A percentile compares a stretch with the other conserved stretches of the same genome.
Conservation (phyloP, 176 grass and related monocot species). For the Carex parvula region DNA sequence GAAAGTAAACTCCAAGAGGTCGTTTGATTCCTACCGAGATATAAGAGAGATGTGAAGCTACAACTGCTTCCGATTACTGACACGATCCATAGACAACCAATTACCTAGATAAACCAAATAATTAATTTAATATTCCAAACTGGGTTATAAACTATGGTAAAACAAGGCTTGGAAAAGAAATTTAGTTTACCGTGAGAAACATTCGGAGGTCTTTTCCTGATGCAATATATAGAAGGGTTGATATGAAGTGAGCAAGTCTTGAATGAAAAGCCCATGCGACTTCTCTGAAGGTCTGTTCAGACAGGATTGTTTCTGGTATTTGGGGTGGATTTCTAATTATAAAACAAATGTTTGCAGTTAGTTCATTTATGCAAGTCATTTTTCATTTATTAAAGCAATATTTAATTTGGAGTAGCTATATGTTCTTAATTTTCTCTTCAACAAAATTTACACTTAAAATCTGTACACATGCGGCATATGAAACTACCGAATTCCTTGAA, state of each 20-base stretch:
- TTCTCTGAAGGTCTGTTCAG: conserved; percentile 61
- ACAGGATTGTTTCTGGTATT: conserved; percentile 58
- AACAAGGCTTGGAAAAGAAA: neutral
- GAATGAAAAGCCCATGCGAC: conserved; percentile 38
- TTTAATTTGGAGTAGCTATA: neutral
- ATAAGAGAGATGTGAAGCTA: conserved; percentile 67
- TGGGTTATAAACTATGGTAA: neutral
- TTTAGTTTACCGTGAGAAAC: conserved; percentile 63
- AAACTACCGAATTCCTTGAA: neutral
- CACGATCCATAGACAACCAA: conserved; percentile 68
- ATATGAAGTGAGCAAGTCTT: conserved; percentile 36
- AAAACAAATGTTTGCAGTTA: neutral
- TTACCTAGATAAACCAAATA: conserved; percentile 36
- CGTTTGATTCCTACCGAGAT: conserved; percentile 47
- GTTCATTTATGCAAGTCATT: neutral
- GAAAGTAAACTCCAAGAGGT: neutral
- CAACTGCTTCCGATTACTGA: conserved; percentile 58
- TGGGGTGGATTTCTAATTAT: conserved; percentile 39
- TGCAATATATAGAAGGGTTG: conserved; percentile 51
- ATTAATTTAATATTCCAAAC: neutral
- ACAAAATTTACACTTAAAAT: neutral
- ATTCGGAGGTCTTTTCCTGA: conserved; percentile 75
- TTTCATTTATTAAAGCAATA: neutral
- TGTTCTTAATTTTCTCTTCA: neutral
- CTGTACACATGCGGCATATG: neutral